Percentiles rank a stretch among this genome's conserved stretches.
Conservation (phyloP, 805 yeast genomes). For the Helenozyma rhizophorensis region DNA sequence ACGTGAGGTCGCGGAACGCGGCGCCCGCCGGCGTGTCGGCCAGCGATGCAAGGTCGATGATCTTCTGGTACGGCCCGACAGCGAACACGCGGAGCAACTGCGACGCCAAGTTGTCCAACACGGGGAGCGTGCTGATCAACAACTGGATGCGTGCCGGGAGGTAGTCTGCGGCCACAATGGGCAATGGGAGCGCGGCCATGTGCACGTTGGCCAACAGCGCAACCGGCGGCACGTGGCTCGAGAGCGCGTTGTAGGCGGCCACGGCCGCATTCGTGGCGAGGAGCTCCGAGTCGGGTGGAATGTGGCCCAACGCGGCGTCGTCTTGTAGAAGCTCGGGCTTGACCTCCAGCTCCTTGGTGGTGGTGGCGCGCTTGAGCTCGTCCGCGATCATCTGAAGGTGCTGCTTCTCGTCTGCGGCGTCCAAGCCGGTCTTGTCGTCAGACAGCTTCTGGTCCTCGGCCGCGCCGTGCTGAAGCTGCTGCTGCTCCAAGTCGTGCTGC, state of each 20-base stretch:
- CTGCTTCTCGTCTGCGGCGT: conserved; percentile 18
- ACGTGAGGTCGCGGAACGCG: conserved; percentile 64
- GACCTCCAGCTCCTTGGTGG: conserved; percentile 6
- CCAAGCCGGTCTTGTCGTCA: not conserved
- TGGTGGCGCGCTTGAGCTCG: conserved; percentile 30
- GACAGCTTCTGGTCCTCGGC: not conserved
- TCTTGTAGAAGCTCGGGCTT: not conserved
- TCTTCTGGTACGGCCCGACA: conserved; percentile 70
- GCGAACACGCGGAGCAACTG: conserved; percentile 74
- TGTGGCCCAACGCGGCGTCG: conserved; percentile 3
- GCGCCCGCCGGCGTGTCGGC: conserved; percentile 63
- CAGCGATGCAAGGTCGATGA: conserved; percentile 63
- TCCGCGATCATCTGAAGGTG: conserved; percentile 29
- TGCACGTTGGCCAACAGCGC: conserved; percentile 42
- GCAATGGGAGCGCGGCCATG: conserved; percentile 56
- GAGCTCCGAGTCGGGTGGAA: conserved; percentile 41
- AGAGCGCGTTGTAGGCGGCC: conserved; percentile 39
- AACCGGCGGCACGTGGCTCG: conserved; percentile 34
- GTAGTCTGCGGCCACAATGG: conserved; percentile 51
- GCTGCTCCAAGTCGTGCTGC: conserved; percentile 18
- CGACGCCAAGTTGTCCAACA: conserved; percentile 75
- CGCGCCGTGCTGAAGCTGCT: conserved; percentile 6
- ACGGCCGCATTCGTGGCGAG: conserved; percentile 36
- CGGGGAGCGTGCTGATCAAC: conserved; percentile 63
- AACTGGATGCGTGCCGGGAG: conserved; percentile 61